A percentile compares a stretch with the other conserved stretches of the same genome.
Evolutionary conservation across 352 stramenopile genomes (phyloP).

Genomic region (Discostella stelligera): DNA sequence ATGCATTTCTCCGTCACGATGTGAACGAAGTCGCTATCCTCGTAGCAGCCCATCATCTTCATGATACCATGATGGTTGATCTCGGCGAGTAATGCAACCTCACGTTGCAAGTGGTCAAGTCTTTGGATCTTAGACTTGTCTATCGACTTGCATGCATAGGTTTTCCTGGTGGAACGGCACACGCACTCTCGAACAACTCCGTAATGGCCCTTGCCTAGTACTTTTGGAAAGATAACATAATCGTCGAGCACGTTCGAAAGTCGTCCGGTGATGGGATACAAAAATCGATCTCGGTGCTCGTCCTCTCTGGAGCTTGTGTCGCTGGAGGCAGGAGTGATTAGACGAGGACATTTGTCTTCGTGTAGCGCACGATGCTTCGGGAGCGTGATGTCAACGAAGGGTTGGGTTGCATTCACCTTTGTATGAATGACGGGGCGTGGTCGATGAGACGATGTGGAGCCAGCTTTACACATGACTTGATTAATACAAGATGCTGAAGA

Average conservation of each 20-base stretch:
- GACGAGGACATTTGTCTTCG: neutral
- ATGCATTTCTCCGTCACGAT: constrained; percentile 39
- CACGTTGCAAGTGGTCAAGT: constrained; percentile 17
- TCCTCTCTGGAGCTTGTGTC: neutral
- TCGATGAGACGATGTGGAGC: neutral
- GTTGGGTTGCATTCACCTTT: neutral
- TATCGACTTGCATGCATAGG: constrained; percentile 34
- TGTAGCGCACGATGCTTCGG: neutral
- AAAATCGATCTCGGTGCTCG: neutral
- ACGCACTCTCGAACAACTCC: constrained; percentile 22
- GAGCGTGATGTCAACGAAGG: neutral
- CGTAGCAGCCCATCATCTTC: constrained; percentile 40
- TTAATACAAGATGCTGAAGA: too few relatives aligned
- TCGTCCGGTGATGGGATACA: constrained; percentile 3
- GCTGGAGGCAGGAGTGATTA: constrained; percentile 4
- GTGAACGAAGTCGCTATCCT: constrained; percentile 16
- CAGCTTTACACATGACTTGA: constrained; percentile 2
- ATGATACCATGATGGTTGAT: constrained; percentile 18
- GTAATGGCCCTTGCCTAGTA: constrained; percentile 15
- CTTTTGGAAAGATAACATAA: constrained; percentile 2
- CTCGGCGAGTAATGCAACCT: constrained; percentile 17
- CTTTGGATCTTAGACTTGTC: constrained; percentile 21
- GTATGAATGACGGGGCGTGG: neutral
- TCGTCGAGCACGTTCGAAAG: constrained; percentile 5
- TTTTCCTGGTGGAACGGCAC: neutral